These are phyloP conservation scores for Phycomyces nitens DNA, from an alignment of 192 early-diverging fungal genomes.

Conservation along the genomic window DNA sequence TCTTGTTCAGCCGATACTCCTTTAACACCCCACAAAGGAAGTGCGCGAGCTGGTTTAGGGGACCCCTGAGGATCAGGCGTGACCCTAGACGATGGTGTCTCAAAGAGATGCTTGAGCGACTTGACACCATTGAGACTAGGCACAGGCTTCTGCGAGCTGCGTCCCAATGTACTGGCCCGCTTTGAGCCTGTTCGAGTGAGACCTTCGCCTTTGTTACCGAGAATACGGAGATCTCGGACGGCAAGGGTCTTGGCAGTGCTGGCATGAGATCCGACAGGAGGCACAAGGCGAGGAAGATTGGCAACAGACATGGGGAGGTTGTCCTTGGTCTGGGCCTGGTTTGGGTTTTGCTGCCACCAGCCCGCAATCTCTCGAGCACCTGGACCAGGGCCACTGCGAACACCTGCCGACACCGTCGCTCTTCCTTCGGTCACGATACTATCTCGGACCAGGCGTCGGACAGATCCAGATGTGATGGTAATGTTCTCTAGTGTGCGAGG, in stretches of 20 bases:
- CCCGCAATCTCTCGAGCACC: slow-evolving; percentile 2
- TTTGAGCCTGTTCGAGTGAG: not conserved
- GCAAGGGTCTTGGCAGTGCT: not conserved
- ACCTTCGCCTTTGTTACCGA: not conserved
- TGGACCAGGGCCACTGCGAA: not conserved
- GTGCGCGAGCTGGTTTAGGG: not conserved
- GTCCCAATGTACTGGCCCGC: not conserved
- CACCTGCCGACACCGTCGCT: not conserved
- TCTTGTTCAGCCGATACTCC: not conserved
- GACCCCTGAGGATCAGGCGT: not conserved
- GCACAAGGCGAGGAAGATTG: not conserved
- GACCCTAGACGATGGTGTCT: not conserved
- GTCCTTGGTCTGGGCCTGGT: not conserved
- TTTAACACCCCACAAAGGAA: not conserved
- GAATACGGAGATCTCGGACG: not conserved
- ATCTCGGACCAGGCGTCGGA: slow-evolving; percentile 3
- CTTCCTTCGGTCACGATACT: slow-evolving; percentile 1
- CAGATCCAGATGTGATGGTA: slow-evolving; percentile 17
- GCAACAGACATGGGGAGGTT: not conserved
- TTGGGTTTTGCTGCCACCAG: not conserved
- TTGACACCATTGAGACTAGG: not conserved
- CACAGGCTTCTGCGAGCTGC: not conserved
- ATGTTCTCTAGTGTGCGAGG: slow-evolving; percentile 1
- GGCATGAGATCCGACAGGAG: not conserved
- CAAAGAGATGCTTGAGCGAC: not conserved